Evolutionary conservation across 345 rosid species (phyloP).

Genomic region (Ceriops decandra): DNA sequence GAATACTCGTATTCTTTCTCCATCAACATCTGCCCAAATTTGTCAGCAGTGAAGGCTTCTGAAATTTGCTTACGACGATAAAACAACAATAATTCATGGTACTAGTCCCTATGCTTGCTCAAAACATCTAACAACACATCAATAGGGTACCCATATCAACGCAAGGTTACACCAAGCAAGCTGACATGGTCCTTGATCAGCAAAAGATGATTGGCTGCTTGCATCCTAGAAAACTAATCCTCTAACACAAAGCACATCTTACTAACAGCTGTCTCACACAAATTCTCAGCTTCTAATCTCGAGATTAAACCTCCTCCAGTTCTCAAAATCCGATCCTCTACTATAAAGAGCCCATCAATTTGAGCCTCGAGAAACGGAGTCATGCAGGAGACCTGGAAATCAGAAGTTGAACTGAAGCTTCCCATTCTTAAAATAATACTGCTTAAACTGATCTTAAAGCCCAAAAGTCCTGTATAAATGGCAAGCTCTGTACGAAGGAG

Average conservation of each 20-base stretch:
- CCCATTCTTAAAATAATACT: conserved; percentile 82
- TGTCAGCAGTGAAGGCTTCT: conserved; percentile 85
- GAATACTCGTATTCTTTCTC: conserved; percentile 92
- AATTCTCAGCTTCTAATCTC: conserved; percentile 74
- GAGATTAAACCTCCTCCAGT: conserved; percentile 87
- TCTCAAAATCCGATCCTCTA: conserved; percentile 82
- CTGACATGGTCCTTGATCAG: conserved; percentile 94
- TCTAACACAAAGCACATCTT: conserved; percentile 95
- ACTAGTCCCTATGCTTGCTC: conserved; percentile 89
- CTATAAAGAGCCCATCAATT: conserved; percentile 88
- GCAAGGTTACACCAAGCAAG: conserved; percentile 82
- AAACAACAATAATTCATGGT: conserved; percentile 80
- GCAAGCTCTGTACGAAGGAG: conserved; percentile 78
- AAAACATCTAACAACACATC: conserved; percentile 86
- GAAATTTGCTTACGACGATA: conserved; percentile 89
- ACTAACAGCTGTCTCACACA: conserved; percentile 92
- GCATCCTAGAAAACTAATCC: conserved; percentile 99
- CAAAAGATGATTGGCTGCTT: conserved; percentile 89
- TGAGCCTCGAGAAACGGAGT: conserved; percentile 94
- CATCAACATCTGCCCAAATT: conserved; percentile 97
- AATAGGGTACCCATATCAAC: conserved; percentile 80
- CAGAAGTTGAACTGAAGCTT: conserved; percentile 86
- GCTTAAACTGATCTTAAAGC: conserved; percentile 75
- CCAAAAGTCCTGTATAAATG: conserved; percentile 83
- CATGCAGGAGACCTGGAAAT: conserved; percentile 97